Evolutionary conservation across 1,284 basidiomycete genomes (phyloP).

Genomic region (Ceratobasidium sp.): DNA sequence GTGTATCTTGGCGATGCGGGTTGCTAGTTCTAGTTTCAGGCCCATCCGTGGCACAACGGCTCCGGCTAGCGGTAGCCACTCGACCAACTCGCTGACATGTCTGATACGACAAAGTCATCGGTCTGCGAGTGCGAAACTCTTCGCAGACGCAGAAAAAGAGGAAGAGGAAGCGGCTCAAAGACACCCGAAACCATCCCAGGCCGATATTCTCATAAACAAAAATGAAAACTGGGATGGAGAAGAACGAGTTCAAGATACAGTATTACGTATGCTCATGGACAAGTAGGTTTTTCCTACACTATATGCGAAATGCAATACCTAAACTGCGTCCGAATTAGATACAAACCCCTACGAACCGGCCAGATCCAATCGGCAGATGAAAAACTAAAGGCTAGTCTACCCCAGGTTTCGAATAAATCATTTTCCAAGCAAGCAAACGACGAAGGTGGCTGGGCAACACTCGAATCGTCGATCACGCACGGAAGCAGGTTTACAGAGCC

Average conservation of each 20-base stretch:
- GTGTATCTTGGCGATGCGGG: neutral
- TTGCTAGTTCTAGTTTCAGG: neutral
- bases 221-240: slow-evolving; percentile 79
- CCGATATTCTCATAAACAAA: slow-evolving; percentile 44
- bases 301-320: neutral
- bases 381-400: slow-evolving; percentile 65
- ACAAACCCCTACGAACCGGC: slow-evolving; percentile 76
- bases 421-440: slow-evolving; percentile 45
- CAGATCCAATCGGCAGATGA: slow-evolving; percentile 73
- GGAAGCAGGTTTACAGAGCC: neutral
- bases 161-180: slow-evolving; percentile 52
- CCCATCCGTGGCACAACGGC: neutral
- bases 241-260: slow-evolving; percentile 72
- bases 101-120: slow-evolving; percentile 35
- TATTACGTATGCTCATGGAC: slow-evolving; percentile 85
- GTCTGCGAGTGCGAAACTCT: slow-evolving; percentile 69
- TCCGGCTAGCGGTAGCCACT: neutral
- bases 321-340: slow-evolving; percentile 45
- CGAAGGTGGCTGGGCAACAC: slow-evolving; percentile 60
- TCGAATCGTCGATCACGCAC: slow-evolving; percentile 43
- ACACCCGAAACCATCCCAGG: slow-evolving; percentile 45
- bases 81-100: neutral
- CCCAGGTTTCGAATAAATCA: slow-evolving; percentile 47
- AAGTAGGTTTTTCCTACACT: slow-evolving; percentile 52
- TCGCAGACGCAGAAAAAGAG: slow-evolving; percentile 72